Evolutionary conservation across 2,329 filamentous ascomycete genomes (phyloP), one percentile per base, ranked within the genome.

Genomic region (Ascochyta clinopodiicola): DNA sequence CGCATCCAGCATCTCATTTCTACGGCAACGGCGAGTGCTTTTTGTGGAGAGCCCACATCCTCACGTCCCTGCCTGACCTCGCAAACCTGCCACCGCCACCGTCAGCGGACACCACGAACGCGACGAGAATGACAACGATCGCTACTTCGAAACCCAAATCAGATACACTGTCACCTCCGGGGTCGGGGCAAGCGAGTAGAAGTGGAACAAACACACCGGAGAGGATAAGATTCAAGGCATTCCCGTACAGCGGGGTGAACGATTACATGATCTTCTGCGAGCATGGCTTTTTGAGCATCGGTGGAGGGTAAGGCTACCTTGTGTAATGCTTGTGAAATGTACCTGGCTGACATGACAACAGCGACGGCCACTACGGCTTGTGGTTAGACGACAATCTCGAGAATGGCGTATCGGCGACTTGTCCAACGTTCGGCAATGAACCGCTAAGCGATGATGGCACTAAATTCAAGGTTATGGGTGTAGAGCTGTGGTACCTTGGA

Each of bases 1-100:
- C 94, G 10, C 90, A 89, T 65, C 91, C 92, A 0, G 81, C 86
- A 1, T 79, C 91, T 2, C 90, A 93, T 61, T 99, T 96, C 80
- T 99, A 91, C 75, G 95, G 95, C 68, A 97, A 92, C 12, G 95
- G 95, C 68, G 95, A 99, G 77, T 98, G 94, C 77, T 99, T 96
- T 75, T 85, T 96, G 61, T 96, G 91, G 91, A 86, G 90, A 43
- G 89, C 90, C 0, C 86, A 87, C 39, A 77, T 89, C 4, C 80
- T 93, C 31, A 81, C 86, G 1, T 77, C 85, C 0, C 69, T 80
- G 8, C 76, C 77, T 15, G 67, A 78, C 32, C 71, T 84, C 8
- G 74, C 80, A 3, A 80, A 80, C 10, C 80, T 92, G 0, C 90
- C 90, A 1, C 89, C 88, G 0, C 90, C 88, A 0, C 90, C 90